Evolutionary conservation across 2,329 filamentous ascomycete genomes (phyloP), one percentile per base, ranked within the genome.

Genomic region (Dactylellina leptospora): DNA sequence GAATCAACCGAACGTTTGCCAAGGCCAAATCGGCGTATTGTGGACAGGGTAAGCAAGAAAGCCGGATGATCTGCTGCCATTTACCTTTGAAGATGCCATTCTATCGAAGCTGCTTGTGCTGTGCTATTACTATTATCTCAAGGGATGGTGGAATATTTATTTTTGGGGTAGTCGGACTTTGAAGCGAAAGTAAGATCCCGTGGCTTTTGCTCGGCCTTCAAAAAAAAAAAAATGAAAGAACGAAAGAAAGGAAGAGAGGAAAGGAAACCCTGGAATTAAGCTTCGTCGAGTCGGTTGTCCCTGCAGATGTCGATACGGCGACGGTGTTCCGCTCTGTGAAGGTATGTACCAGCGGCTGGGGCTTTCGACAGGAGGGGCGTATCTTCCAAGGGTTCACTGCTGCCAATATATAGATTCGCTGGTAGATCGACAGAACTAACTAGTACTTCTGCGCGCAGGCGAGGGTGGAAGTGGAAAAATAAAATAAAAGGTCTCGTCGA

Each of bases 1-100:
- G 30, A 47, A 62, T 51, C 55, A 63, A 71, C 47, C 50, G 53
- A 59, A 44, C 45, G 47, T 59, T 53, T 55, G 59, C 68, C 59
- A 72, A 64, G 68, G 59, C 68, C 59, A 72, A 64, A 64, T 59
- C 53, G 59, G 53, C 68, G 64, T 60, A 72, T 47, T 72, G 68
- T 48, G 58, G 64, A 44, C 56, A 70, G 56, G 64, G 64, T 51
- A 70, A 58, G 58, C 59, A 71, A 51, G 66, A 56, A 63, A 59
- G 54, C 63, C 51, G 59, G 68, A 60, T 40, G 68, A 64, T 72
- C 68, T 25, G 59, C 60, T 59, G 59, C 59, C 28, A 72, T 60
- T 71, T 72, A 72, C 68, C 68, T 72, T 72, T 72, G 68, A 72
- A 64, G 68, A 72, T 72, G 68, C 68, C 68, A 72, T 72, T 55